phyloP scores from a whole-genome alignment of 73 alveolate species.

The Durusdinium trenchii region DNA sequence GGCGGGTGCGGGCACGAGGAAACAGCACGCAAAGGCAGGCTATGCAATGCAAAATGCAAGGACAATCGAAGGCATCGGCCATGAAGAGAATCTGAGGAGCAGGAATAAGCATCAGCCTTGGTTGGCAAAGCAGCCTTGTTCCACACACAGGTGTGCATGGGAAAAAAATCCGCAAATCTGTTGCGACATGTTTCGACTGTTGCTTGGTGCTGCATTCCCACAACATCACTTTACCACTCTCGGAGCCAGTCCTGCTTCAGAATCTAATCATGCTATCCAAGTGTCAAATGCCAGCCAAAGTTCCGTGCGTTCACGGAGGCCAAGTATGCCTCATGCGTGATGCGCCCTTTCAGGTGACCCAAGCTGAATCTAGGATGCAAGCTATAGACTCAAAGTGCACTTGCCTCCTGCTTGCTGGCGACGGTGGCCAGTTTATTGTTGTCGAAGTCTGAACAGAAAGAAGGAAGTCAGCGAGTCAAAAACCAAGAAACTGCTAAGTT shows the following conservation, averaged over 20 bases:
- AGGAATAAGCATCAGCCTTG: slow-evolving; percentile 44
- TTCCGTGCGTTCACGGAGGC: slow-evolving; percentile 23
- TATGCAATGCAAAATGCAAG: neutral
- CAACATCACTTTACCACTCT: too few relatives aligned
- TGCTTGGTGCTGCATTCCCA: too few relatives aligned
- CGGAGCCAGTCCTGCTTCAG: too few relatives aligned
- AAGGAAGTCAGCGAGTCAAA: too few relatives aligned
- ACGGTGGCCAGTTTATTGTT: slow-evolving; percentile 54
- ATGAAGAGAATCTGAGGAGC: slow-evolving; percentile 80
- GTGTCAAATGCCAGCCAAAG: slow-evolving; percentile 37
- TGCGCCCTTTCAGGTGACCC: neutral
- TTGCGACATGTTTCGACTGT: too few relatives aligned
- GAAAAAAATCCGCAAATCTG: too few relatives aligned
- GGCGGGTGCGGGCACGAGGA: neutral
- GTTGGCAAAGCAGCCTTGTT: too few relatives aligned
- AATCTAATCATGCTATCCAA: slow-evolving; percentile 17
- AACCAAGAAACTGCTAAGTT: neutral
- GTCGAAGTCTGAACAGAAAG: slow-evolving; percentile 11
- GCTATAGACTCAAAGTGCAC: neutral
- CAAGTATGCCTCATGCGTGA: neutral
- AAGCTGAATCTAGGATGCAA: neutral
- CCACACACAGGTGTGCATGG: too few relatives aligned
- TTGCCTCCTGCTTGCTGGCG: slow-evolving; percentile 68
- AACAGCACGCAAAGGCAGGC: neutral
- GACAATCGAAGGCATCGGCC: neutral